A percentile compares a stretch with the other conserved stretches of the same genome.
Evolutionary conservation across 2,329 filamentous ascomycete species (phyloP).

Genomic region (Sporothrix phasma): DNA sequence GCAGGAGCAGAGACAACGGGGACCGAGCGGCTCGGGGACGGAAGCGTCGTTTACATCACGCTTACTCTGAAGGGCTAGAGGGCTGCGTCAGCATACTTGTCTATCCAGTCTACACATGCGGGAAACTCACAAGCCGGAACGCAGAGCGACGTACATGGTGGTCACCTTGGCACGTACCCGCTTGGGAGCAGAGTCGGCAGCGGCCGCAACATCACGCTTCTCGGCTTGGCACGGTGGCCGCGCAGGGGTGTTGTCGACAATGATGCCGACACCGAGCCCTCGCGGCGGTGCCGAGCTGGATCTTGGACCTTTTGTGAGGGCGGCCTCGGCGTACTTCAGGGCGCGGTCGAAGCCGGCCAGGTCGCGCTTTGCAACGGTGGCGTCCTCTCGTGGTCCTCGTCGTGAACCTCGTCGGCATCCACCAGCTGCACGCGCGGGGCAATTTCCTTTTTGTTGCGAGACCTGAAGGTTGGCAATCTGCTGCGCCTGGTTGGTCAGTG

Average conservation of each 20-base stretch:
- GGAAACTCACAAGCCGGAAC: constrained; percentile 35
- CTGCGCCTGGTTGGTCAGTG: constrained; percentile 25
- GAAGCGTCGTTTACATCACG: constrained; percentile 6
- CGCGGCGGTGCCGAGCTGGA: constrained; percentile 37
- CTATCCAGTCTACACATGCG: too few relatives aligned
- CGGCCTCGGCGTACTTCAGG: constrained; percentile 36
- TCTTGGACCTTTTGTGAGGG: constrained; percentile 35
- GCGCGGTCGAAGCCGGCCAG: constrained; percentile 38
- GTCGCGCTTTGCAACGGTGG: constrained; percentile 31
- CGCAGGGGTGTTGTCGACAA: constrained; percentile 26
- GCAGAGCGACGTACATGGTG: constrained; percentile 37
- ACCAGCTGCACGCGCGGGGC: constrained; percentile 28
- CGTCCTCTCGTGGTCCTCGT: constrained; percentile 19
- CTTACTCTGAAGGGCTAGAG: constrained; percentile 23
- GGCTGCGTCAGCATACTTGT: not conserved
- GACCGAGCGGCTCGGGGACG: not conserved
- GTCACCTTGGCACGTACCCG: constrained; percentile 34
- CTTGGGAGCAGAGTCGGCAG: constrained; percentile 20
- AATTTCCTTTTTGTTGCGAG: constrained; percentile 43
- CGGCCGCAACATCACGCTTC: constrained; percentile 19
- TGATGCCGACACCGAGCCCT: constrained; percentile 31
- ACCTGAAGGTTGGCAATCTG: constrained; percentile 36
- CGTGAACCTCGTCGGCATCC: constrained; percentile 19
- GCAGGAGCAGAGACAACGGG: not conserved
- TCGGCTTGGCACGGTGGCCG: not conserved